Base-by-base conservation (phyloP, 2,329 filamentous ascomycete genomes). In the Aspergillus neoniger region DNA sequence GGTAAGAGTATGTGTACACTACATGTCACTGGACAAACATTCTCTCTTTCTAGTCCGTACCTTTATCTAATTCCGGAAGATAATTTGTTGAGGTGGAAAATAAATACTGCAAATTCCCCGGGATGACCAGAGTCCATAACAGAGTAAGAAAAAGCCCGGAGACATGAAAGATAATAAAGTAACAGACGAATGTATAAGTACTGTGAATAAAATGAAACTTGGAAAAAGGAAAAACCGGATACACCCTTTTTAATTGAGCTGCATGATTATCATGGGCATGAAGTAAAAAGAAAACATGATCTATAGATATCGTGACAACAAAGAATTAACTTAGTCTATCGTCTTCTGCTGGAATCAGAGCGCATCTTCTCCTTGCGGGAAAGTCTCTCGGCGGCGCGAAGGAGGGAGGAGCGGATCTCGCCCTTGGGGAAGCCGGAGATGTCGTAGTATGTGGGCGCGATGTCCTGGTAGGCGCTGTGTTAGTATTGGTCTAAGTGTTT, bases 371-470 rank as follows among this genome's bases (percentile, higher is more conserved):
- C 80, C 67, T 83, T 84, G 57, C 84, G 79, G 65, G 80, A 76
- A 52, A 87, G 77, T 70, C 85, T 82, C 44, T 86, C 84, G 23
- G 77, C 74, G 9, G 83, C 80, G 54, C 83, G 80, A 67, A 83
- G 77, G 58, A 88, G 73, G 2, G 84, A 82, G 77, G 85, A 87
- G 79, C 90, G 93, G 67, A 96, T 88, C 62, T 97, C 93, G 56
- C 92, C 91, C 75, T 96, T 92, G 48, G 77, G 87, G 77, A 98
- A 97, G 0, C 85, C 84, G 1, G 88, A 83, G 10, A 97, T 77
- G 71, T 99, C 92, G 77, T 96, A 99, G 79, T 99, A 99, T 17
- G 84, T 86, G 2, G 93, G 93, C 4, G 95, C 92, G 66, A 98
- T 96, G 77, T 99, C 95, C 90, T 93, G 66, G 15, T 52, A 8